Evolutionary conservation across 768 basidiomycete genomes (phyloP).

Genomic region (Flagelloscypha sp.): DNA sequence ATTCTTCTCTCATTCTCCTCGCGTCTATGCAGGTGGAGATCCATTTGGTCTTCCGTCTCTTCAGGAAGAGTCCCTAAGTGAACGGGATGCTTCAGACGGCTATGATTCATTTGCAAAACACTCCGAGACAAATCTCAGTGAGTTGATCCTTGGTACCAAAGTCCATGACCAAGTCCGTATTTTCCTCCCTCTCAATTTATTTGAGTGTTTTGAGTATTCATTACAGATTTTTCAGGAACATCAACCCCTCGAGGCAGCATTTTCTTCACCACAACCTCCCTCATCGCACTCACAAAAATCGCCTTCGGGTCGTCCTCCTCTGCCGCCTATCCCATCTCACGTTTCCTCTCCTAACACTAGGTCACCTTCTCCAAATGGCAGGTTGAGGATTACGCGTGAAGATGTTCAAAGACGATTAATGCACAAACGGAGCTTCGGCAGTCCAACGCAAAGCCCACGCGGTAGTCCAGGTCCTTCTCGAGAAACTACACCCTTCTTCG

Average conservation of each 20-base stretch:
- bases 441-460: slow-evolving; percentile 21
- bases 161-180: neutral
- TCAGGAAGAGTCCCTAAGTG: slow-evolving; percentile 12
- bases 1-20: neutral
- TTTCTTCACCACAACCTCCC: no score
- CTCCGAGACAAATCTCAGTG: slow-evolving; percentile 11
- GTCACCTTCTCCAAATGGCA: slow-evolving; percentile 20
- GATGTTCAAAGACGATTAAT: slow-evolving; percentile 43
- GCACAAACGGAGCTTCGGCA: slow-evolving; percentile 36
- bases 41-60: slow-evolving; percentile 14
- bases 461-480: slow-evolving; percentile 2
- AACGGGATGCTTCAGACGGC: slow-evolving; percentile 6
- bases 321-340: slow-evolving; percentile 8
- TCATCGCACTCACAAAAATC: no score
- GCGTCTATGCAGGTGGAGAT: slow-evolving; percentile 8
- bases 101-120: slow-evolving; percentile 6
- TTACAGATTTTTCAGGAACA: slow-evolving; percentile 3
- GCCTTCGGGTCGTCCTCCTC: slow-evolving; percentile 8
- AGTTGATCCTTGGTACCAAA: slow-evolving; percentile 5
- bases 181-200: neutral
- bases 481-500: slow-evolving; percentile 23
- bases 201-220: neutral
- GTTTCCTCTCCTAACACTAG: slow-evolving; percentile 9
- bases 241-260: slow-evolving; percentile 1
- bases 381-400: slow-evolving; percentile 44